Evolutionary conservation across 1,139 yeast genomes (phyloP).

Genomic region (Taphrina sp.): DNA sequence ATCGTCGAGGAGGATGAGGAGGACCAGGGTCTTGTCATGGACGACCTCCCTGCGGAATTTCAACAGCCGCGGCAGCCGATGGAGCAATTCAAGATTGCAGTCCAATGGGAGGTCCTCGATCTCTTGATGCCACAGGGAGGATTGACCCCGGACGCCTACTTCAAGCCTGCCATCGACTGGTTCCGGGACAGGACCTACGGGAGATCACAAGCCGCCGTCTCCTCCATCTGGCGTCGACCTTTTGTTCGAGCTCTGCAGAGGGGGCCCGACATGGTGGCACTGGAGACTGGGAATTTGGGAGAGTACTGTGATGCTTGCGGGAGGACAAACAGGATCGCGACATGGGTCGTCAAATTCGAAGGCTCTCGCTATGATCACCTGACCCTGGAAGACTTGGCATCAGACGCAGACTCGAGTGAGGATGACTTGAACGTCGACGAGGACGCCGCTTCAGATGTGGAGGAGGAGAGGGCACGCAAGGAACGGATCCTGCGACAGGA

Average conservation of each 20-base stretch:
- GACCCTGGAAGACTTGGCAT: conserved; percentile 25
- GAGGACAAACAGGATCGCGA: conserved; percentile 21
- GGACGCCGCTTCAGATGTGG: conserved; percentile 12
- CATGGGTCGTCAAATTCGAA: conserved; percentile 24
- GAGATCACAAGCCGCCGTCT: conserved; percentile 19
- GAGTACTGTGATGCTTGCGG: conserved; percentile 30
- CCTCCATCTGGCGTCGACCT: conserved; percentile 19
- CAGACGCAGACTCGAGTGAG: conserved; percentile 24
- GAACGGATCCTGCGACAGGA: conserved; percentile 20
- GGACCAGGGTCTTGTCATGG: conserved; percentile 1
- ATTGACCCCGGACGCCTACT: conserved; percentile 20
- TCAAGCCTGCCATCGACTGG: conserved; percentile 31
- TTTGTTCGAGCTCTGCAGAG: conserved; percentile 21
- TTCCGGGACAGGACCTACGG: conserved; percentile 23
- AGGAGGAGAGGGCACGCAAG: conserved; percentile 15
- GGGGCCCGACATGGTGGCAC: conserved; percentile 20
- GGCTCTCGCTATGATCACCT: conserved; percentile 27
- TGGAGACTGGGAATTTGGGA: conserved; percentile 28
- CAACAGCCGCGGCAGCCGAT: conserved; percentile 23
- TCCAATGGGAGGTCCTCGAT: conserved; percentile 28
- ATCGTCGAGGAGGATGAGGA: conserved; percentile 12
- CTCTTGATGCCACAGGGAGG: conserved; percentile 28
- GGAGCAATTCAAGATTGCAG: conserved; percentile 26
- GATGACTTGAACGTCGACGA: conserved; percentile 24
- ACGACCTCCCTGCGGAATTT: conserved; percentile 17